Evolutionary conservation across 164 flowering plant species (phyloP).

Genomic region (Berberis vulgaris): DNA sequence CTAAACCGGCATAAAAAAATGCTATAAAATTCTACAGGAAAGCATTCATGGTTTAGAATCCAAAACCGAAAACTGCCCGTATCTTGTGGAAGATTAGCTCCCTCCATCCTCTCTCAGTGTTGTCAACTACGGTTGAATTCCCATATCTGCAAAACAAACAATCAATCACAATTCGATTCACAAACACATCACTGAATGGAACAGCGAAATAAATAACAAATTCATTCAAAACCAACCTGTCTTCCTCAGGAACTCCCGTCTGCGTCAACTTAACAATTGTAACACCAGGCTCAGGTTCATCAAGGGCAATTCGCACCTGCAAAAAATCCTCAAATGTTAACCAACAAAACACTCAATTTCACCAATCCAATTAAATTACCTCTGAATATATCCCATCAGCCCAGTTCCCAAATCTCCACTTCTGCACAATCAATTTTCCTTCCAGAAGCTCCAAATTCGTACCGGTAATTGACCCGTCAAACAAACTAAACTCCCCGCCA

Average conservation of each 20-base stretch:
- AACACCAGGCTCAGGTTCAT: slow-evolving; percentile 70
- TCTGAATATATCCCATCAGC: slow-evolving; percentile 75
- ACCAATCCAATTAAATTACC: slow-evolving; percentile 22
- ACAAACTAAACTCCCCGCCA: slow-evolving; percentile 74
- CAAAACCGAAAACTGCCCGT: slow-evolving; percentile 81
- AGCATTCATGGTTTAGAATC: slow-evolving; percentile 22
- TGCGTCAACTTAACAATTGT: slow-evolving; percentile 57
- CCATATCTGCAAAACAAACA: slow-evolving; percentile 55
- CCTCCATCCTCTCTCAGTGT: slow-evolving; percentile 89
- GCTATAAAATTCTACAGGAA: slow-evolving; percentile 7
- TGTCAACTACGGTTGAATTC: slow-evolving; percentile 82
- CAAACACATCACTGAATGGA: not conserved
- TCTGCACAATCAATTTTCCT: slow-evolving; percentile 85
- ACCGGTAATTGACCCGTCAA: slow-evolving; percentile 90
- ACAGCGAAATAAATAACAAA: not conserved
- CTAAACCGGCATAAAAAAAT: not conserved
- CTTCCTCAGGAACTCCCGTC: slow-evolving; percentile 78
- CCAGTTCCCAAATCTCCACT: slow-evolving; percentile 96
- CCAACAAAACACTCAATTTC: not conserved
- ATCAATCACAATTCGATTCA: not conserved
- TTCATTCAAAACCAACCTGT: slow-evolving; percentile 40
- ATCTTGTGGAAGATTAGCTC: slow-evolving; percentile 81
- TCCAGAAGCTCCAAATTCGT: slow-evolving; percentile 73
- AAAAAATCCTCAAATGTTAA: slow-evolving; percentile 2
- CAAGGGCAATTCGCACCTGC: slow-evolving; percentile 61